These are phyloP conservation scores for Austroboletus olivaceoglutinosus DNA, from an alignment of 1,284 basidiomycete genomes.

Conservation along the genomic window DNA sequence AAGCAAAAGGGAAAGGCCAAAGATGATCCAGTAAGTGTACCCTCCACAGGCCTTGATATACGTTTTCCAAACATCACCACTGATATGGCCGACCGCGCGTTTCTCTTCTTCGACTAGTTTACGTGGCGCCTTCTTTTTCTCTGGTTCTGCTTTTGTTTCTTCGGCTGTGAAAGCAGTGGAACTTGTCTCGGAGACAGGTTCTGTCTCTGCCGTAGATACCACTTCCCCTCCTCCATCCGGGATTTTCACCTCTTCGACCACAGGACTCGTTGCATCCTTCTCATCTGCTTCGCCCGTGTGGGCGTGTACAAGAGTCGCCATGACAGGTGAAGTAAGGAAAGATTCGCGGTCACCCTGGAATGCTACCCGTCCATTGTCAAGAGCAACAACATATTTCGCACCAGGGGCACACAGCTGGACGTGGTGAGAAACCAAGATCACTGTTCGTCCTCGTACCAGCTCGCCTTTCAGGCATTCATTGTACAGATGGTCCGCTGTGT, in stretches of 20 bases:
- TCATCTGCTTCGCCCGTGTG: slow-evolving; percentile 37
- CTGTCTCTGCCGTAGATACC: slow-evolving; percentile 16
- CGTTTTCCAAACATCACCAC: slow-evolving; percentile 74
- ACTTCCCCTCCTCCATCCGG: slow-evolving; percentile 8
- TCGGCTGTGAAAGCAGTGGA: slow-evolving; percentile 42
- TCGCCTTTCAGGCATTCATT: slow-evolving; percentile 81
- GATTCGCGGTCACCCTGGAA: slow-evolving; percentile 68
- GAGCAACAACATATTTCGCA: slow-evolving; percentile 71
- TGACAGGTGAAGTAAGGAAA: slow-evolving; percentile 67
- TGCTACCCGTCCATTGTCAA: slow-evolving; percentile 83
- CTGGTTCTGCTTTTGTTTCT: slow-evolving; percentile 36
- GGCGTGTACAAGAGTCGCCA: slow-evolving; percentile 67
- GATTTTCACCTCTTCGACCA: slow-evolving; percentile 6
- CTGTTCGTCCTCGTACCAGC: slow-evolving; percentile 75
- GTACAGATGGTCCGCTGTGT: slow-evolving; percentile 85
- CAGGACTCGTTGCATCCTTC: slow-evolving; percentile 26
- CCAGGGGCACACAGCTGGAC: slow-evolving; percentile 75
- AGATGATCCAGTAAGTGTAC: slow-evolving; percentile 69
- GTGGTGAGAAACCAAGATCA: slow-evolving; percentile 89
- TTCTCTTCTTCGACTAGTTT: slow-evolving; percentile 92
- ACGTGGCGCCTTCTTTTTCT: slow-evolving; percentile 67
- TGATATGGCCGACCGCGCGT: slow-evolving; percentile 81
- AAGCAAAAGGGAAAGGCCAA: slow-evolving; percentile 56
- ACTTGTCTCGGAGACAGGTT: slow-evolving; percentile 47
- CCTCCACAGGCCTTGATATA: slow-evolving; percentile 76